Conservation (phyloP, 2,329 filamentous ascomycete species). For the Tympanopsis confertula region DNA sequence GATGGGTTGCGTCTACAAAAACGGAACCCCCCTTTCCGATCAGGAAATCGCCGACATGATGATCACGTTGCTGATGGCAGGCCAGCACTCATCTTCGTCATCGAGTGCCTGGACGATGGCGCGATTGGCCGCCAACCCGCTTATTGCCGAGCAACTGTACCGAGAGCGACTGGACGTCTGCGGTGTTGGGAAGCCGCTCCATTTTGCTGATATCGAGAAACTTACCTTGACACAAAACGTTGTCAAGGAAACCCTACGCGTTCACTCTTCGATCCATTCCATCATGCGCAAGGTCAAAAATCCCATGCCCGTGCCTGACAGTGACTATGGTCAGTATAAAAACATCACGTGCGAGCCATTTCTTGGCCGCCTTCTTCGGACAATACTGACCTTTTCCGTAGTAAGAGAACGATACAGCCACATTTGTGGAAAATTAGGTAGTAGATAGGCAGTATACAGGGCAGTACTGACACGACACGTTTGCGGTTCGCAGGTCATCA, state of each 20-base stretch:
- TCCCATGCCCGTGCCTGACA: constrained; percentile 46
- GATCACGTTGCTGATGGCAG: constrained; percentile 77
- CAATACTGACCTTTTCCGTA: no score
- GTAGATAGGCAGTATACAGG: no score
- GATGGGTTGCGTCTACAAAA: constrained; percentile 67
- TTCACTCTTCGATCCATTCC: constrained; percentile 63
- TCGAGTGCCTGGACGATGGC: constrained; percentile 68
- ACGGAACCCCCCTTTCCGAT: constrained; percentile 57
- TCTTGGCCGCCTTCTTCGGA: no score
- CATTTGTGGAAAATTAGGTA: no score
- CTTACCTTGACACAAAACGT: constrained; percentile 51
- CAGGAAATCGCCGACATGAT: constrained; percentile 74
- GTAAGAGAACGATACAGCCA: no score
- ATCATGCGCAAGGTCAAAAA: constrained; percentile 64
- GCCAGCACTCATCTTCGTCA: constrained; percentile 70
- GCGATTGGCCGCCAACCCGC: constrained; percentile 57
- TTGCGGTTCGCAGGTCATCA: no score
- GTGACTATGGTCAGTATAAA: no score
- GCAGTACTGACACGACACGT: no score
- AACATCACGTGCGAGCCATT: no score
- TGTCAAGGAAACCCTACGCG: constrained; percentile 60
- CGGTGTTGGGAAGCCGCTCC: constrained; percentile 38
- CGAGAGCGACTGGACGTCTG: constrained; percentile 51
- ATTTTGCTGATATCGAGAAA: constrained; percentile 45
- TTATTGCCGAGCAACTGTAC: constrained; percentile 60